phyloP scores from a whole-genome alignment of 129 eudicot species.

The Pittosporum tobira region DNA sequence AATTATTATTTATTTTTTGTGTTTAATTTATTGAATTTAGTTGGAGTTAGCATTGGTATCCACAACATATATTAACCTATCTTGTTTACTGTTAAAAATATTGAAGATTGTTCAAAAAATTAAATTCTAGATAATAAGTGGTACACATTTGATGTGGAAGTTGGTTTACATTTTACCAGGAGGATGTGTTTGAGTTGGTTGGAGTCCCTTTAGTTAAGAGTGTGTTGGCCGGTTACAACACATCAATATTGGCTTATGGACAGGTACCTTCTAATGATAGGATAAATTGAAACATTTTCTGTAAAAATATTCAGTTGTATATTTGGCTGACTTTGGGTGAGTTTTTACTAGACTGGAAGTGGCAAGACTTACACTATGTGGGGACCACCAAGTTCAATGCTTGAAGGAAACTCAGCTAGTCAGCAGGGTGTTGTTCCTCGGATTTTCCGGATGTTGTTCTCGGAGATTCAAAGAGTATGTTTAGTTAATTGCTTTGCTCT shows the following conservation, averaged over 20 bases:
- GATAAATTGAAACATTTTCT: not conserved
- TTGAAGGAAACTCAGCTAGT: conserved; percentile 51
- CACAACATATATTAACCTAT: too few species aligned
- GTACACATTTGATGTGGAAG: not conserved
- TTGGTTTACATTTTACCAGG: conserved; percentile 38
- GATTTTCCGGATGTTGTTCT: conserved; percentile 66
- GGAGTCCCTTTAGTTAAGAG: conserved; percentile 79
- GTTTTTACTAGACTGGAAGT: conserved; percentile 71
- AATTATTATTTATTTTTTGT: not conserved
- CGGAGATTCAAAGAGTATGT: conserved; percentile 71
- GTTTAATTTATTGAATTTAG: too few species aligned
- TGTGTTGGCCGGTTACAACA: conserved; percentile 86
- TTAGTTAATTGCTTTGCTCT: conserved; percentile 7
- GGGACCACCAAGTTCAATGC: conserved; percentile 98
- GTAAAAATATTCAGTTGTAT: not conserved
- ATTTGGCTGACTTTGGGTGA: not conserved
- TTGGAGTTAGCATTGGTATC: too few species aligned
- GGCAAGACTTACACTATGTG: conserved; percentile 95
- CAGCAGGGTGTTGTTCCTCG: conserved; percentile 90
- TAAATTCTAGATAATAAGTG: not conserved
- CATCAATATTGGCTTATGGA: conserved; percentile 79
- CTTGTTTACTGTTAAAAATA: not conserved
- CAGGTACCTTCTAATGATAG: conserved; percentile 37
- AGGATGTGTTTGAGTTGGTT: conserved; percentile 62
- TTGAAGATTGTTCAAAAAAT: not conserved